phyloP scores from a whole-genome alignment of 2,329 filamentous ascomycete genomes.

The Colletotrichum godetiae region DNA sequence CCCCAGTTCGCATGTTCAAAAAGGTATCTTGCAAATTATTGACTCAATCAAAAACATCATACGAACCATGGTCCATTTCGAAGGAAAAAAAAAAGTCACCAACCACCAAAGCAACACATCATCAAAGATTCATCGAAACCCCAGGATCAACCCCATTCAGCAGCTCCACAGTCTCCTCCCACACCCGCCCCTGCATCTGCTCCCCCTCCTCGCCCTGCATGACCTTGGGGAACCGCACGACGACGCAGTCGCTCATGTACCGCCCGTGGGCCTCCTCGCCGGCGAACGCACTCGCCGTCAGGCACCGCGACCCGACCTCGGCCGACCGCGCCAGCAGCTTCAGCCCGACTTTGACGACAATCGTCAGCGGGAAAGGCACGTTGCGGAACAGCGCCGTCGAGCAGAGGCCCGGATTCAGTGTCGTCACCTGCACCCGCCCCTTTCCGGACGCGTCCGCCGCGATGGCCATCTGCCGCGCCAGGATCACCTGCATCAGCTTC shows the following conservation, averaged over 20 bases:
- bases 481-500: constrained; percentile 48
- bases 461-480: constrained; percentile 48
- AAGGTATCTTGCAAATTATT: constrained; percentile 23
- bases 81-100: not conserved
- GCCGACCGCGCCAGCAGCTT: constrained; percentile 47
- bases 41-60: not conserved
- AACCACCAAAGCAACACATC: not conserved
- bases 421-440: constrained; percentile 51
- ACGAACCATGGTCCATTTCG: not conserved
- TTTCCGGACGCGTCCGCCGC: constrained; percentile 43
- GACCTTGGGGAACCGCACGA: constrained; percentile 38
- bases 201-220: constrained; percentile 50
- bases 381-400: constrained; percentile 51
- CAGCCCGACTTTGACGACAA: constrained; percentile 34
- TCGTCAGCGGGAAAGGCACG: constrained; percentile 43
- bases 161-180: constrained; percentile 53
- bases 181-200: constrained; percentile 50
- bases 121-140: constrained; percentile 46
- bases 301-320: constrained; percentile 53
- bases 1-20: not conserved
- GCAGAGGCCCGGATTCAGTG: constrained; percentile 54
- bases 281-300: constrained; percentile 51
- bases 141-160: constrained; percentile 56
- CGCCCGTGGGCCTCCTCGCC: constrained; percentile 52
- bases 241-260: constrained; percentile 50